Base-by-base conservation (phyloP, 1,284 basidiomycete species). In the Cryptococcus depauperatus region DNA sequence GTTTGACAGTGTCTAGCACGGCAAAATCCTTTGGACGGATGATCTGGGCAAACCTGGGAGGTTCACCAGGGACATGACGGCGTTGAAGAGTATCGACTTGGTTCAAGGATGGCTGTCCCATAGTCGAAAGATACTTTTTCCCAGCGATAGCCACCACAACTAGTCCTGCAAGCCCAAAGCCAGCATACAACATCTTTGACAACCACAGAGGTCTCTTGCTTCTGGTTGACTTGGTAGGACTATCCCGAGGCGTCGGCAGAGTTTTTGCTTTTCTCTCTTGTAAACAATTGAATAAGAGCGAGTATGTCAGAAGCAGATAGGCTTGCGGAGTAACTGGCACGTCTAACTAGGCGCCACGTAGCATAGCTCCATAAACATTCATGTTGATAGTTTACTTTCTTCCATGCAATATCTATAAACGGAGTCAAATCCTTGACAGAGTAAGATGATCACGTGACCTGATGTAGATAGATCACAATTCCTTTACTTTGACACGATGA, bases 21-120 rank as follows among this genome's bases (percentile, higher is more conserved):
- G 55, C 56, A 22, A 62, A 62, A 37, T 44, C 43, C 25, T 41
- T 51, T 22, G 57, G 62, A 43, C 51, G 48, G 41, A 69, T 61
- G 10, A 56, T 37, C 44, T 66, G 64, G 22, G 62, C 66, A 18
- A 16, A 10, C 23, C 18, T 29, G 16, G 39, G 39, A 11, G 18
- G 11, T 28, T 30, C 39, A 37, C 22, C 14, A 9, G 7, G 35
- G 7, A 22, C 3, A 37, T 13, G 8, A 7, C 35, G 35, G 19
- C 35, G 21, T 22, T 37, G 21, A 22, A 37, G 23, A 25, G 35
- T 19, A 22, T 22, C 13, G 9, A 37, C 14, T 14, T 22, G 35
- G 19, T 14, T 7, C n/a, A 1, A n/a, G 21, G 35, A 11, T 6
- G 35, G 9, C 16, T 37, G 35, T 13, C 19, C 16, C 18, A 16